Conservation (phyloP, 2,329 filamentous ascomycete genomes). For the Pseudopyricularia cyperi region DNA sequence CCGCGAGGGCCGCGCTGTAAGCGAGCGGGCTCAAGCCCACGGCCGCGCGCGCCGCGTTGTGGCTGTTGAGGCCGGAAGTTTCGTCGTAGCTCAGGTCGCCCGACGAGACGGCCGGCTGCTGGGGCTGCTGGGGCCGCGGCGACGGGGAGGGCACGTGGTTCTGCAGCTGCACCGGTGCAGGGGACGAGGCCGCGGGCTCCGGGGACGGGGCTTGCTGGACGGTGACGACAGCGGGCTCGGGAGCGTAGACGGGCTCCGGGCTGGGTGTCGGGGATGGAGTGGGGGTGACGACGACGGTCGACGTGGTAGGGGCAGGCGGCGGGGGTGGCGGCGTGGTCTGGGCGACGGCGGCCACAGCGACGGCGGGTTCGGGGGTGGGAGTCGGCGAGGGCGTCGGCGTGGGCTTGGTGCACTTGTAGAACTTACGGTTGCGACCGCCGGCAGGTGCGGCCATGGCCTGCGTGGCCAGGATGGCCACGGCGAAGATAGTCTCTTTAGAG, state of each 20-base stretch:
- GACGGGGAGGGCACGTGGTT: not conserved
- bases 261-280: not conserved
- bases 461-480: not conserved
- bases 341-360: not conserved
- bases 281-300: not conserved
- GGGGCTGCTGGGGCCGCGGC: not conserved
- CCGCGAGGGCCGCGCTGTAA: slow-evolving; percentile 16
- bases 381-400: not conserved
- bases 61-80: slow-evolving; percentile 13
- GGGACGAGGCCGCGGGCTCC: not conserved
- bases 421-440: not conserved
- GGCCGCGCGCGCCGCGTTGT: slow-evolving; percentile 14
- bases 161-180: not conserved
- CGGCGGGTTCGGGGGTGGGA: not conserved
- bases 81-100: slow-evolving; percentile 9
- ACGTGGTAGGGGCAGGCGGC: not conserved
- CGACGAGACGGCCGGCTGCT: not conserved
- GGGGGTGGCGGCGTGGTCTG: not conserved
- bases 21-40: slow-evolving; percentile 12
- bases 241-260: not conserved
- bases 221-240: not conserved
- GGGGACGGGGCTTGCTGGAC: not conserved
- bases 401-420: not conserved
- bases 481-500: not conserved
- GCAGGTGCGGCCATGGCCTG: not conserved